Percentiles rank a stretch among this genome's conserved stretches.
Evolutionary conservation across 345 rosid genomes (phyloP).

Genomic region (Limnanthes douglasii): DNA sequence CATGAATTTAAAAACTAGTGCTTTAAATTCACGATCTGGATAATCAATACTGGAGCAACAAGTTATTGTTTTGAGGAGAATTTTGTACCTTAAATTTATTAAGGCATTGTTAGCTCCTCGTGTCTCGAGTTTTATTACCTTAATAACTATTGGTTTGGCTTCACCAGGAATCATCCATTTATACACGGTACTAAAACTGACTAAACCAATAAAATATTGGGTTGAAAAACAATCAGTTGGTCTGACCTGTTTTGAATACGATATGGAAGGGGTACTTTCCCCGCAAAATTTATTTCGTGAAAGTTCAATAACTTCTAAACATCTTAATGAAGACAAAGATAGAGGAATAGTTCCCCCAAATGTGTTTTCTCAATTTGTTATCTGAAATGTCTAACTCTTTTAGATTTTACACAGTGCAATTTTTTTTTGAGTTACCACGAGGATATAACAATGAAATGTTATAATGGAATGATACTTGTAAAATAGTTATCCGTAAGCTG

Average conservation of each 20-base stretch:
- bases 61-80: conserved; percentile 30
- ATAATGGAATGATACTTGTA: conserved; percentile 14
- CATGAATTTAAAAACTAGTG: conserved; percentile 30
- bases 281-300: conserved; percentile 15
- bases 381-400: conserved; percentile 2
- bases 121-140: conserved; percentile 21
- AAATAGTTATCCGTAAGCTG: conserved; percentile 9
- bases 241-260: too few relatives aligned
- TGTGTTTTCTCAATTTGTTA: conserved; percentile 10
- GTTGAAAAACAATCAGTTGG: conserved; percentile 14
- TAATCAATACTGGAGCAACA: conserved; percentile 33
- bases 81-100: conserved; percentile 26
- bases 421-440: conserved; percentile 10
- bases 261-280: conserved; percentile 1
- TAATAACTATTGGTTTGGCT: conserved; percentile 10
- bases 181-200: conserved; percentile 18
- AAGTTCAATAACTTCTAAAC: conserved; percentile 7
- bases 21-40: conserved; percentile 33
- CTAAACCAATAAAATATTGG: conserved; percentile 10
- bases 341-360: conserved; percentile 14
- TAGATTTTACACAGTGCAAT: conserved; percentile 9
- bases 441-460: conserved; percentile 13
- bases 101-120: conserved; percentile 26
- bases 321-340: conserved; percentile 10
- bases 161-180: conserved; percentile 2